Conservation (phyloP, 441 rosid species). For the Pelargonium cotyledonis region DNA sequence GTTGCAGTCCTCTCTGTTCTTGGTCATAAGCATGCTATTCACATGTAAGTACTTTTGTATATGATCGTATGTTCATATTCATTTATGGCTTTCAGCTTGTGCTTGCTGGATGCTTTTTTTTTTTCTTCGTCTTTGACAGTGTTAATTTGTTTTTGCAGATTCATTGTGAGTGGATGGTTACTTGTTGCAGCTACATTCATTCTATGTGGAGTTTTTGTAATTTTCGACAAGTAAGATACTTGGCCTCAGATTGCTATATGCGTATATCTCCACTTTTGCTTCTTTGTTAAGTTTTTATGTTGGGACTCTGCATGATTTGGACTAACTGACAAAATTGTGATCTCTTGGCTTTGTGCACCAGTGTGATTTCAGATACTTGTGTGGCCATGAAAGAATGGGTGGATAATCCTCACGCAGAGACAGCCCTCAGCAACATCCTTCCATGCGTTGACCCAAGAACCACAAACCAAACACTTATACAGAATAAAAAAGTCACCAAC, state of each 20-base stretch:
- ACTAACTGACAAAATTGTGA: not conserved
- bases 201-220: slow-evolving; percentile 72
- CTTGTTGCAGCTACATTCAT: slow-evolving; percentile 77
- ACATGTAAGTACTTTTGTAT: slow-evolving; percentile 43
- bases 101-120: not conserved
- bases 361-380: slow-evolving; percentile 79
- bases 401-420: slow-evolving; percentile 75
- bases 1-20: slow-evolving; percentile 62
- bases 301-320: too few species aligned
- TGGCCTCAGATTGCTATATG: not conserved
- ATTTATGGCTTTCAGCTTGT: too few species aligned
- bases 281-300: not conserved
- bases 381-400: slow-evolving; percentile 93
- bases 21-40: slow-evolving; percentile 62
- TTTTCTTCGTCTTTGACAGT: slow-evolving; percentile 4
- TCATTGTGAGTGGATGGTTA: slow-evolving; percentile 83
- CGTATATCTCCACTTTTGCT: too few species aligned
- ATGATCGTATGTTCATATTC: too few species aligned
- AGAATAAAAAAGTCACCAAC: slow-evolving; percentile 82
- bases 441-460: slow-evolving; percentile 83
- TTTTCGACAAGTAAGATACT: slow-evolving; percentile 69
- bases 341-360: slow-evolving; percentile 21
- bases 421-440: slow-evolving; percentile 85
- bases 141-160: slow-evolving; percentile 38
- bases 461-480: slow-evolving; percentile 66